These are phyloP conservation scores for Arthrobotrys megalospora DNA, from an alignment of 2,329 filamentous ascomycete genomes.

Conservation along the genomic window DNA sequence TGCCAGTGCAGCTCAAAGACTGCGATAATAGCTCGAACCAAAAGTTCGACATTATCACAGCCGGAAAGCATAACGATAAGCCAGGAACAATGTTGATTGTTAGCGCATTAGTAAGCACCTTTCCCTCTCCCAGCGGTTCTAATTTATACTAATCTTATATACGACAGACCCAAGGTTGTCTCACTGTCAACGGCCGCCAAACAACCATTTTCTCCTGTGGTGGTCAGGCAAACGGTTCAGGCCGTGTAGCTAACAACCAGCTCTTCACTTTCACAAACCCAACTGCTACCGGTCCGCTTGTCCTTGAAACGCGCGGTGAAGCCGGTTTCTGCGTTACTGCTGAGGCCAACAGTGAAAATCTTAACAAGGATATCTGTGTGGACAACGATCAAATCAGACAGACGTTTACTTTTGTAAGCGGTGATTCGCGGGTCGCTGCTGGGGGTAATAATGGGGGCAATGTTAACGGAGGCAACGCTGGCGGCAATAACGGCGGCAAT, in stretches of 20 bases:
- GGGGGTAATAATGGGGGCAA: slow-evolving; percentile 43
- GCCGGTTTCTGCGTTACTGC: slow-evolving; percentile 69
- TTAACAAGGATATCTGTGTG: slow-evolving; percentile 70
- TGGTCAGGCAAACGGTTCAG: slow-evolving; percentile 72
- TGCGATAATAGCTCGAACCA: slow-evolving; percentile 70
- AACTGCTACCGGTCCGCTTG: slow-evolving; percentile 67
- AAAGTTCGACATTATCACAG: slow-evolving; percentile 72
- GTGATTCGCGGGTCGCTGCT: background rate
- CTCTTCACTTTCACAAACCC: slow-evolving; percentile 69
- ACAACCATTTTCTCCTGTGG: slow-evolving; percentile 74
- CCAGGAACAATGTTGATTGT: slow-evolving; percentile 71
- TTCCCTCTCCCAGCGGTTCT: background rate
- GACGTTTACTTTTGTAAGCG: slow-evolving; percentile 66
- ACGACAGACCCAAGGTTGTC: slow-evolving; percentile 72
- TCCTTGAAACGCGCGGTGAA: slow-evolving; percentile 68
- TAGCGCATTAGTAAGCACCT: slow-evolving; percentile 70
- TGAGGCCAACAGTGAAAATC: slow-evolving; percentile 67
- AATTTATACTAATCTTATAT: slow-evolving; percentile 26
- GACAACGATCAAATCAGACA: slow-evolving; percentile 67
- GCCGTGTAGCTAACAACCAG: slow-evolving; percentile 71
- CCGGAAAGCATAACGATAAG: slow-evolving; percentile 71
- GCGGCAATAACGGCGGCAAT: background rate
- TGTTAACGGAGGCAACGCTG: background rate
- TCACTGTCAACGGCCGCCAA: slow-evolving; percentile 74
- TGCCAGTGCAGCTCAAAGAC: slow-evolving; percentile 69